phyloP scores from a whole-genome alignment of 257 asterid genomes.

The Petrea volubilis region DNA sequence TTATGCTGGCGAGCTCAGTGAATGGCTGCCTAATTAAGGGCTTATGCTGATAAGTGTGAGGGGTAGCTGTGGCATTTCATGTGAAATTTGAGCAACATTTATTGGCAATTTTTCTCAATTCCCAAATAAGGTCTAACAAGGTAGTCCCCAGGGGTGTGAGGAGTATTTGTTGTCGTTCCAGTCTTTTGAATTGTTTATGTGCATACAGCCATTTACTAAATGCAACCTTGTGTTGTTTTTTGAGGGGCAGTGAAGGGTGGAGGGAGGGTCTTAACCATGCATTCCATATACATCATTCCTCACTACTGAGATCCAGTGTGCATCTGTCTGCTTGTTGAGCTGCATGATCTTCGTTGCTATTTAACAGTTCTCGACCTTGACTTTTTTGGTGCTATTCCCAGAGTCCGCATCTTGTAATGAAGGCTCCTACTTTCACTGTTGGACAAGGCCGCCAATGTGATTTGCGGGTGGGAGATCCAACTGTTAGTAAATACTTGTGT shows the following conservation, averaged over 20 bases:
- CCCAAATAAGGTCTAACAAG: background rate
- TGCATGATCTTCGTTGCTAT: slow-evolving; percentile 12
- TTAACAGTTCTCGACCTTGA: slow-evolving; percentile 12
- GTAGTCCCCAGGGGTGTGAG: background rate
- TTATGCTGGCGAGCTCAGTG: background rate
- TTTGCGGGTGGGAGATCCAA: slow-evolving; percentile 66
- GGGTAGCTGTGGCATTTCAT: background rate
- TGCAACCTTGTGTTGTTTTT: background rate
- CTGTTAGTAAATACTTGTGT: slow-evolving; percentile 70
- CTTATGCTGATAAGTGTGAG: background rate
- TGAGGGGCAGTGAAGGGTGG: background rate
- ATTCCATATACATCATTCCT: background rate
- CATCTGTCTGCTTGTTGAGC: slow-evolving; percentile 2
- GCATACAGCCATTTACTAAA: background rate
- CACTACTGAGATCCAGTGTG: background rate
- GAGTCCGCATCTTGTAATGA: slow-evolving; percentile 76
- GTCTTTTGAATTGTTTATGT: background rate
- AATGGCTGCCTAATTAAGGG: background rate
- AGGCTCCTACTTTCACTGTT: slow-evolving; percentile 44
- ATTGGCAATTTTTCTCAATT: background rate
- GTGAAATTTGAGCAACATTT: background rate
- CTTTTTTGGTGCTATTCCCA: slow-evolving; percentile 33
- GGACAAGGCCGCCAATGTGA: slow-evolving; percentile 62
- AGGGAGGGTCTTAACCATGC: background rate
- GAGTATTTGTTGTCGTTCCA: background rate